phyloP scores from a whole-genome alignment of 805 yeast species.

The Pichia eremophila region DNA sequence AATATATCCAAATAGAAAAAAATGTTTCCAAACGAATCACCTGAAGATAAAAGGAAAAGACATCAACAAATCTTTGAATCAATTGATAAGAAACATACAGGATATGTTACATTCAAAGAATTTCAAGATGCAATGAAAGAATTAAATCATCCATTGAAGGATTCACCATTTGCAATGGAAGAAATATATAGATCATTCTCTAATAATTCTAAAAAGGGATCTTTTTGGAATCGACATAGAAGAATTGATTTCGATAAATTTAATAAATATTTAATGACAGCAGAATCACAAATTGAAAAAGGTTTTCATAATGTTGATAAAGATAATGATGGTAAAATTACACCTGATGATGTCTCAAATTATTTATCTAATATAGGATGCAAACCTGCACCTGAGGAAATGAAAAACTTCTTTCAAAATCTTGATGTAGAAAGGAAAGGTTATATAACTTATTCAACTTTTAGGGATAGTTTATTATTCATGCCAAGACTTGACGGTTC shows the following conservation, averaged over 20 bases:
- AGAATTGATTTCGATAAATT: slow-evolving; percentile 60
- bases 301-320: slow-evolving; percentile 64
- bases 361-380: slow-evolving; percentile 54
- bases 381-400: slow-evolving; percentile 40
- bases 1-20: too few relatives aligned
- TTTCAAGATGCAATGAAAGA: slow-evolving; percentile 37
- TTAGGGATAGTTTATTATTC: slow-evolving; percentile 71
- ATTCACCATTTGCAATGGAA: slow-evolving; percentile 48
- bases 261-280: slow-evolving; percentile 49
- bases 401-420: slow-evolving; percentile 46
- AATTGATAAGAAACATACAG: slow-evolving; percentile 37
- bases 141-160: slow-evolving; percentile 55
- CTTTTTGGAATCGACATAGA: slow-evolving; percentile 14
- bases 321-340: slow-evolving; percentile 65
- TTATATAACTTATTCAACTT: slow-evolving; percentile 72
- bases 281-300: slow-evolving; percentile 60
- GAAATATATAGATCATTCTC: slow-evolving; percentile 46
- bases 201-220: slow-evolving; percentile 5
- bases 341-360: slow-evolving; percentile 52
- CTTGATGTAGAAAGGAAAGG: slow-evolving; percentile 53
- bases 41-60: slow-evolving; percentile 22
- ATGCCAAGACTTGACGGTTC: slow-evolving; percentile 78
- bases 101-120: slow-evolving; percentile 39
- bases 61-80: slow-evolving; percentile 32
- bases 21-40: slow-evolving; percentile 13